Percentiles rank a stretch among this genome's conserved stretches.
Evolutionary conservation across 2,329 filamentous ascomycete genomes (phyloP).

Genomic region (Emericellopsis cladophorae): DNA sequence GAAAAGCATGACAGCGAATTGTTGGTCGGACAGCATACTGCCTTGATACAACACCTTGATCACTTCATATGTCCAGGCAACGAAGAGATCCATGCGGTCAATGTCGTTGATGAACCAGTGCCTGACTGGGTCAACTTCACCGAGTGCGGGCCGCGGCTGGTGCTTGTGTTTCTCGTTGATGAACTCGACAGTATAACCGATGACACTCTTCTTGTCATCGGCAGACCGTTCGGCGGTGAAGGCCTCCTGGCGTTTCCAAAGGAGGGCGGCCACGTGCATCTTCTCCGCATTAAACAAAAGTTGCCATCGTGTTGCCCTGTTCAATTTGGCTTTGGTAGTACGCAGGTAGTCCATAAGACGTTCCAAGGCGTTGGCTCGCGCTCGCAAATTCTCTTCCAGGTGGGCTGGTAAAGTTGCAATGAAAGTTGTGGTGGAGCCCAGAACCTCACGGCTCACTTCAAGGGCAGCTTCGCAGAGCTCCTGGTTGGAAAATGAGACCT

Average conservation of each 20-base stretch:
- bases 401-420: conserved; percentile 63
- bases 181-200: conserved; percentile 62
- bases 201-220: conserved; percentile 53
- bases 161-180: conserved; percentile 69
- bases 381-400: conserved; percentile 67
- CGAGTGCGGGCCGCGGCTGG: conserved; percentile 46
- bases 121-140: conserved; percentile 69
- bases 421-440: conserved; percentile 63
- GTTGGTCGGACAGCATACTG: conserved; percentile 38
- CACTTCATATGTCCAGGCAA: conserved; percentile 68
- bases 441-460: conserved; percentile 66
- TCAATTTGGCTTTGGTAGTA: conserved; percentile 51
- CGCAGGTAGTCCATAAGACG: conserved; percentile 63
- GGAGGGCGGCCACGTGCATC: conserved; percentile 61
- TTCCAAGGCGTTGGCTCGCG: conserved; percentile 60
- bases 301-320: conserved; percentile 60
- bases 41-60: conserved; percentile 62
- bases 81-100: conserved; percentile 57
- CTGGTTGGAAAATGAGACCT: conserved; percentile 50
- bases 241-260: conserved; percentile 73
- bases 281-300: conserved; percentile 87
- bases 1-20: conserved; percentile 41
- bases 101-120: conserved; percentile 77
- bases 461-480: conserved; percentile 70
- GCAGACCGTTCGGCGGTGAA: conserved; percentile 46